These are phyloP conservation scores for Metarhizium sp. DNA, from an alignment of 2,329 filamentous ascomycete species.

Conservation along the genomic window DNA sequence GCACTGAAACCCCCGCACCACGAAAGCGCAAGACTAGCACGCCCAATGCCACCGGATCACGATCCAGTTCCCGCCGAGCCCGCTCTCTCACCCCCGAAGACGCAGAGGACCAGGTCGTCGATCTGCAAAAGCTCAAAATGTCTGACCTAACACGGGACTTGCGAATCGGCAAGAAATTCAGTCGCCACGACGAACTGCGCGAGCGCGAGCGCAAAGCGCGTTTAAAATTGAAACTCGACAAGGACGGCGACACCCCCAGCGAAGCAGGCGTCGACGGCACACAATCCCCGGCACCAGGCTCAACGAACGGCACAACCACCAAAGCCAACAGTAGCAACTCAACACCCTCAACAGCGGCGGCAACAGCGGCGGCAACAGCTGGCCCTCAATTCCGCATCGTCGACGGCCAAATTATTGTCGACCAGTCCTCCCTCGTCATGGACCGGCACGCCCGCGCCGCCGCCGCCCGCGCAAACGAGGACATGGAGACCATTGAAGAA, in stretches of 20 bases:
- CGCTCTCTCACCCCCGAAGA: slow-evolving; percentile 52
- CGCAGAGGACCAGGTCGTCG: slow-evolving; percentile 52
- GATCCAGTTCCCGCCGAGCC: slow-evolving; percentile 22
- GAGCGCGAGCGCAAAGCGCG: slow-evolving; percentile 48
- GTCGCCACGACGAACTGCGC: slow-evolving; percentile 62
- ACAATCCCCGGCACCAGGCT: slow-evolving; percentile 8
- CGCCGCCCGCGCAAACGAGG: slow-evolving; percentile 36
- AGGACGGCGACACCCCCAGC: slow-evolving; percentile 15
- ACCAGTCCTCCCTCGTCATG: slow-evolving; percentile 57
- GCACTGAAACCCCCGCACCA: slow-evolving; percentile 11
- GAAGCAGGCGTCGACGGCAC: slow-evolving; percentile 11
- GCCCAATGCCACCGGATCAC: slow-evolving; percentile 12
- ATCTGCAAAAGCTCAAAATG: slow-evolving; percentile 60
- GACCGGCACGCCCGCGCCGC: slow-evolving; percentile 58
- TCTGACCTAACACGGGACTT: slow-evolving; percentile 61
- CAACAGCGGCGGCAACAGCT: slow-evolving; percentile 14
- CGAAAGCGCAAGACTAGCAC: slow-evolving; percentile 19
- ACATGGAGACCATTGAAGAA: slow-evolving; percentile 60
- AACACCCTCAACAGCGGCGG: slow-evolving; percentile 3
- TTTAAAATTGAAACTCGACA: slow-evolving; percentile 20
- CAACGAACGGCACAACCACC: neutral
- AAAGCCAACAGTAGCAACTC: slow-evolving; percentile 7
- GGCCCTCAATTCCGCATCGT: slow-evolving; percentile 54
- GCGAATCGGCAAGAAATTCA: slow-evolving; percentile 65
- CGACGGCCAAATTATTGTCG: slow-evolving; percentile 63